These are phyloP conservation scores for Heteromeles arbutifolia DNA, from an alignment of 306 rosid species.

Conservation along the genomic window DNA sequence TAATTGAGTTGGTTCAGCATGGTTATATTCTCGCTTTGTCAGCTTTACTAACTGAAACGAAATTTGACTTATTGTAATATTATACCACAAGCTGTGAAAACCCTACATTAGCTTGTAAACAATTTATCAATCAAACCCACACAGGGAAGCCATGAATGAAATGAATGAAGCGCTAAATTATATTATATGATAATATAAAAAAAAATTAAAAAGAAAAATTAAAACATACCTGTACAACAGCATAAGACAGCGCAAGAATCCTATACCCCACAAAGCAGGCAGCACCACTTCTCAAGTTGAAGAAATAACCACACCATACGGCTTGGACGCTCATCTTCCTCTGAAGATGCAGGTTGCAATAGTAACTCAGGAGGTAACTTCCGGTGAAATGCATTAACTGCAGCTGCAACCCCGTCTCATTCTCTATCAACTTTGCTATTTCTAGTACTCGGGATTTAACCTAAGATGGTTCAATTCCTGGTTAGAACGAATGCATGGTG, in stretches of 20 bases:
- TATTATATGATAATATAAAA: constrained; percentile 4
- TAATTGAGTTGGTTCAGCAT: not conserved
- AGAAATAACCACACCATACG: constrained; percentile 52
- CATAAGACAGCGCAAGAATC: constrained; percentile 10
- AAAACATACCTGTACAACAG: constrained; percentile 1
- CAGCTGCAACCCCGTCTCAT: constrained; percentile 92
- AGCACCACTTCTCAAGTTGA: constrained; percentile 55
- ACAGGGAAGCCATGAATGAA: constrained; percentile 19
- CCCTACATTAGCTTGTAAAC: not conserved
- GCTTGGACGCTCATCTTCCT: constrained; percentile 36
- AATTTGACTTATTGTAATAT: not conserved
- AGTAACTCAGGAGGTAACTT: constrained; percentile 78
- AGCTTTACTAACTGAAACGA: not conserved
- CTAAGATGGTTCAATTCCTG: constrained; percentile 26
- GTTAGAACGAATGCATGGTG: constrained; percentile 3
- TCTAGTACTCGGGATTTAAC: constrained; percentile 66
- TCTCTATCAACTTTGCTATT: constrained; percentile 68
- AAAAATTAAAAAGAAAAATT: not conserved
- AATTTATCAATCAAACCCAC: constrained; percentile 3
- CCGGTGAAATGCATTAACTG: constrained; percentile 83
- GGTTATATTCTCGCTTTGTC: not conserved
- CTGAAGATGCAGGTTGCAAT: constrained; percentile 39
- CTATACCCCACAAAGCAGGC: constrained; percentile 56
- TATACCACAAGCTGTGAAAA: not conserved
- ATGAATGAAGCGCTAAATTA: constrained; percentile 47